Evolutionary conservation across 23 red algal species (phyloP).

Genomic region (Agarophyton chilense): DNA sequence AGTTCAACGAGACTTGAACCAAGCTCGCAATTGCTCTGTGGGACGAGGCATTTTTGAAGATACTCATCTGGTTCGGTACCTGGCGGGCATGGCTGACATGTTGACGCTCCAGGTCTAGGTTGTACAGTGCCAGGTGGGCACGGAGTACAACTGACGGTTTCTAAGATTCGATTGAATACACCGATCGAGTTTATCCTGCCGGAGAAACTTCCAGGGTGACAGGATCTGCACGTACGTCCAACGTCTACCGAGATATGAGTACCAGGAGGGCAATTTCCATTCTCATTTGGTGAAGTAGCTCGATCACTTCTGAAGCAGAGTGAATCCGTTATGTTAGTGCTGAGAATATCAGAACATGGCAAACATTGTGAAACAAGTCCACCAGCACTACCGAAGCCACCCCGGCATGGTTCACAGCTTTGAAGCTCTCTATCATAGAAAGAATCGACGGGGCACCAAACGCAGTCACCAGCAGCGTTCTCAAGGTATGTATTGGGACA

Average conservation of each 20-base stretch:
- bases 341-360: background rate
- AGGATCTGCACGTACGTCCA: background rate
- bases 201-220: background rate
- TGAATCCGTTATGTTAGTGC: background rate
- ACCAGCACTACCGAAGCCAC: background rate
- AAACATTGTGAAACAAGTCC: constrained; percentile 10
- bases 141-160: background rate
- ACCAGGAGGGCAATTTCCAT: background rate
- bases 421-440: background rate
- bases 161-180: background rate
- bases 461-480: constrained; percentile 4
- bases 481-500: background rate
- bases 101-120: background rate
- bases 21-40: constrained; percentile 3
- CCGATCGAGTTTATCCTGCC: background rate
- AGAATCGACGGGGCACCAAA: background rate
- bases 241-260: background rate
- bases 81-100: background rate
- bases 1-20: background rate
- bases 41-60: background rate
- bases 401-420: background rate
- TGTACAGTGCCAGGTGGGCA: constrained; percentile 9
- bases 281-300: background rate
- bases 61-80: constrained; percentile 9
- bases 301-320: background rate